These are phyloP conservation scores for Eremothecium sinecaudum DNA, from an alignment of 1,139 yeast genomes.

Conservation along the genomic window DNA sequence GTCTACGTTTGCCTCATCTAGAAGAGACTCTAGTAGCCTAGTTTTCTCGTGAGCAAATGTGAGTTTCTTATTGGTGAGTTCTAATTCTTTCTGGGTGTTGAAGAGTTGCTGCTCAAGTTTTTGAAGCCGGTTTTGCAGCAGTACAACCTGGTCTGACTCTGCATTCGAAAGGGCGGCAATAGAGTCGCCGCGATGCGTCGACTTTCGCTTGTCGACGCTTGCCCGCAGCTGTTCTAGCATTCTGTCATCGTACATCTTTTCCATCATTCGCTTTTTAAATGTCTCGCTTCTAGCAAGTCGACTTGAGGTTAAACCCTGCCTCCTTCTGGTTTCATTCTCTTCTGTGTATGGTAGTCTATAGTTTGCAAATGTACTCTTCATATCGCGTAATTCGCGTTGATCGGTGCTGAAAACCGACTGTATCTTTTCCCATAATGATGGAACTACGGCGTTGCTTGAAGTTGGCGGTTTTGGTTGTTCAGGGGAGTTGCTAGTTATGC, in stretches of 20 bases:
- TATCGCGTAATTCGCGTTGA: slow-evolving; percentile 15
- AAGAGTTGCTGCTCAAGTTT: slow-evolving; percentile 47
- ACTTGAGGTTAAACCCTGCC: slow-evolving; percentile 10
- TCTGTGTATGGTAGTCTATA: slow-evolving; percentile 12
- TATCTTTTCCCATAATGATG: slow-evolving; percentile 13
- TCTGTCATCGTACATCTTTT: slow-evolving; percentile 23
- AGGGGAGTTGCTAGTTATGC: neutral
- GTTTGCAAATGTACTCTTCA: slow-evolving; percentile 17
- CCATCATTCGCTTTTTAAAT: slow-evolving; percentile 21
- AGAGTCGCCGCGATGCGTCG: slow-evolving; percentile 14
- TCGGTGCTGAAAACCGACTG: slow-evolving; percentile 18
- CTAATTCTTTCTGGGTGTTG: slow-evolving; percentile 58
- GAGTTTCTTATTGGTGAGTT: slow-evolving; percentile 50
- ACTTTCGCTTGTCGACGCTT: slow-evolving; percentile 18
- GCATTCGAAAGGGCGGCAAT: slow-evolving; percentile 3
- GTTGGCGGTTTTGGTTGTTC: neutral
- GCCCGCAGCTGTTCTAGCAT: slow-evolving; percentile 21
- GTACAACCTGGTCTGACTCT: slow-evolving; percentile 15
- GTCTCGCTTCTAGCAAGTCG: slow-evolving; percentile 22
- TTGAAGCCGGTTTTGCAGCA: slow-evolving; percentile 34
- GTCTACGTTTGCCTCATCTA: slow-evolving; percentile 30
- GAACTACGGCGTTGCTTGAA: neutral
- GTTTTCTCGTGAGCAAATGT: slow-evolving; percentile 34
- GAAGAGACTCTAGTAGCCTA: slow-evolving; percentile 21
- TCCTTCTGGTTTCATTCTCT: slow-evolving; percentile 9